These are phyloP conservation scores for Penicillium paneum DNA, from an alignment of 2,329 filamentous ascomycete genomes.

Conservation along the genomic window DNA sequence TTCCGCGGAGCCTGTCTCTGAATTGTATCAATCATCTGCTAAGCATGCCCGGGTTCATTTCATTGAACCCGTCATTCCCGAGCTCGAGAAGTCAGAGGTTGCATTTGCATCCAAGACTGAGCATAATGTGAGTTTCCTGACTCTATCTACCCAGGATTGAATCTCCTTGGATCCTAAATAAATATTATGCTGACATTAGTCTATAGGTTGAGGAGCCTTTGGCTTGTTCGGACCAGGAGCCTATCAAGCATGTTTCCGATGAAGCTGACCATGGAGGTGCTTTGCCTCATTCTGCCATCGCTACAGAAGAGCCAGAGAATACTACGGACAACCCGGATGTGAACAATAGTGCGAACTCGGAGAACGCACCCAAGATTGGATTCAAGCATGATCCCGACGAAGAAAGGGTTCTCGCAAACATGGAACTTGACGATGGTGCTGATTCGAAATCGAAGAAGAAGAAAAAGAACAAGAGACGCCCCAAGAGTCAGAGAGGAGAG, in stretches of 20 bases:
- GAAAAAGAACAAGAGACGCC: constrained; percentile 35
- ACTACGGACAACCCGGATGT: no score
- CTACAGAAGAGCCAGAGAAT: not conserved
- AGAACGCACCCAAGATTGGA: not conserved
- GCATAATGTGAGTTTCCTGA: not conserved
- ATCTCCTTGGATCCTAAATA: not conserved
- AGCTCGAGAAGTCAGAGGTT: not conserved
- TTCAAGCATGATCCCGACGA: constrained; percentile 4
- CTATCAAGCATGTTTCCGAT: no score
- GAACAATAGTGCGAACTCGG: not conserved
- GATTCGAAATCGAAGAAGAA: constrained; percentile 10
- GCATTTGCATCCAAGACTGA: not conserved
- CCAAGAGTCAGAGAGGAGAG: constrained; percentile 41
- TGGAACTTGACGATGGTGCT: not conserved
- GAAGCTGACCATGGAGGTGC: not conserved
- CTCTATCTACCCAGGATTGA: not conserved
- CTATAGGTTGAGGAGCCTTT: not conserved
- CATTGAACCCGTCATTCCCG: not conserved
- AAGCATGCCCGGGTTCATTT: not conserved
- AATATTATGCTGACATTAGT: not conserved
- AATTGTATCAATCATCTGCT: not conserved
- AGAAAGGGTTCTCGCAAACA: not conserved
- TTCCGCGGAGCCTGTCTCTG: not conserved
- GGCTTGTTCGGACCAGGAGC: not conserved
- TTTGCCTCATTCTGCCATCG: not conserved